Conservation (phyloP, 495 filamentous ascomycete genomes). For the Aspergillus sclerotioniger region DNA sequence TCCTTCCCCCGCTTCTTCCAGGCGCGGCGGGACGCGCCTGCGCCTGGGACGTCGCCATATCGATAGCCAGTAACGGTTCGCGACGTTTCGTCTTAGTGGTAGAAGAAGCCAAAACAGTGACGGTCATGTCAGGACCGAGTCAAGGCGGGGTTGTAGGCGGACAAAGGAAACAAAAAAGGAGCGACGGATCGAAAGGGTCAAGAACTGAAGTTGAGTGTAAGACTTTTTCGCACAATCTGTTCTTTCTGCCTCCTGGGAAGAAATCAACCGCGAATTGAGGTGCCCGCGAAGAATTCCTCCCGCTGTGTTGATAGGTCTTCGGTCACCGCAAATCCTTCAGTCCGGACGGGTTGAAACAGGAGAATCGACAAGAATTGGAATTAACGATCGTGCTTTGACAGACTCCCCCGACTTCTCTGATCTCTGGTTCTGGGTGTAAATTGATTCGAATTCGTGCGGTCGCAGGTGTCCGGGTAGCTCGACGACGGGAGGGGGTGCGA, state of each 20-base stretch:
- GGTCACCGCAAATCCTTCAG: background rate
- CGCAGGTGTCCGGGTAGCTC: background rate
- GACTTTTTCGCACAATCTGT: too few relatives aligned
- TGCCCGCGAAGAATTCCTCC: slow-evolving; percentile 4
- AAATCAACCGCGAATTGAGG: background rate
- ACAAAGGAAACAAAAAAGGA: background rate
- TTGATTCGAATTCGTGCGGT: slow-evolving; percentile 1
- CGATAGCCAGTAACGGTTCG: slow-evolving; percentile 42
- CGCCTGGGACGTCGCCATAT: slow-evolving; percentile 45
- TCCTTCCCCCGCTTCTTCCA: slow-evolving; percentile 27
- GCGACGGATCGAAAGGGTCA: background rate
- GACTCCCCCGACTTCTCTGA: background rate
- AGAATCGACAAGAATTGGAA: background rate
- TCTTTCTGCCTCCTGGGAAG: background rate
- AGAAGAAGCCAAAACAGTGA: slow-evolving; percentile 40
- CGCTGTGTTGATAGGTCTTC: background rate
- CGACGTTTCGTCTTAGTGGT: slow-evolving; percentile 44
- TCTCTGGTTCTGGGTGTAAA: background rate
- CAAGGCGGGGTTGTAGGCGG: slow-evolving; percentile 10
- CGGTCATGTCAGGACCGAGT: slow-evolving; percentile 45
- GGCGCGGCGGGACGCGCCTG: slow-evolving; percentile 39
- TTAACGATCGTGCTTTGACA: slow-evolving; percentile 1
- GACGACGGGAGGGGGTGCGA: background rate
- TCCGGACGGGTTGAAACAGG: background rate
- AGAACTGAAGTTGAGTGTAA: background rate